These are phyloP conservation scores for Acacia crassicarpa DNA, from an alignment of 306 rosid genomes.

Conservation along the genomic window DNA sequence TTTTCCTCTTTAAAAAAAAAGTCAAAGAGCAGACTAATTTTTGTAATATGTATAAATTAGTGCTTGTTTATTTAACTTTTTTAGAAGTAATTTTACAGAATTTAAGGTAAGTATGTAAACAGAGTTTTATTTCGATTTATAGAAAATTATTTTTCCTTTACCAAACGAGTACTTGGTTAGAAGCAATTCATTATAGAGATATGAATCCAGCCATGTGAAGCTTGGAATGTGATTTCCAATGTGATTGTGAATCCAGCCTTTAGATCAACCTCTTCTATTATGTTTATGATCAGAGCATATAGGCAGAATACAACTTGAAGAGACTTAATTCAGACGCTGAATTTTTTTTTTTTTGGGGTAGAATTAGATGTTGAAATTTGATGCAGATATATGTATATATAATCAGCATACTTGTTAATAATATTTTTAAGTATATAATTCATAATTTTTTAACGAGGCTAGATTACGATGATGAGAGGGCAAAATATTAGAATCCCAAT, in stretches of 20 bases:
- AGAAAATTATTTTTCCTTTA: no score
- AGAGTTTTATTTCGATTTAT: no score
- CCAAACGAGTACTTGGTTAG: neutral
- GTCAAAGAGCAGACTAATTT: no score
- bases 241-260: neutral
- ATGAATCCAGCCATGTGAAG: neutral
- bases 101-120: no score
- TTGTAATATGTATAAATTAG: no score
- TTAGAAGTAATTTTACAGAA: no score
- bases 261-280: neutral
- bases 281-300: neutral
- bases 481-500: neutral
- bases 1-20: no score
- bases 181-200: neutral
- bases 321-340: neutral
- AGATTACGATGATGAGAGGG: neutral
- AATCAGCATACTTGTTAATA: no score
- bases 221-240: no score
- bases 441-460: neutral
- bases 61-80: no score
- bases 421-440: no score
- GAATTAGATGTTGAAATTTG: neutral
- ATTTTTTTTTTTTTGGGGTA: no score
- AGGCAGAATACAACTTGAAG: neutral
- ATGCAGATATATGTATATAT: neutral